phyloP scores from a whole-genome alignment of 345 rosid genomes.

The Pistacia atlantica region DNA sequence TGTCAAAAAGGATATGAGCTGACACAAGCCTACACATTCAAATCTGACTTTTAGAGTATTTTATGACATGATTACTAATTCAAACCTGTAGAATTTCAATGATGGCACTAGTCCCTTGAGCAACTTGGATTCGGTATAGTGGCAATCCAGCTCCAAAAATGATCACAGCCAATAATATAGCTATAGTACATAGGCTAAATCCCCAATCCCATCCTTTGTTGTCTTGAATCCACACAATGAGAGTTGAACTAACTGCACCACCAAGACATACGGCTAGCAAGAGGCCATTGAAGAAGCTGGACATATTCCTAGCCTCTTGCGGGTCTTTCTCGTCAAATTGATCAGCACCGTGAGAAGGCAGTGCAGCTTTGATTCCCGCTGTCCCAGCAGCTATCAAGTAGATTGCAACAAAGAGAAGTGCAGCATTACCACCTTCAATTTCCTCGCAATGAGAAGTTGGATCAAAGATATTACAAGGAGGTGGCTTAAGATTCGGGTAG shows the following conservation, averaged over 20 bases:
- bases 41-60: background rate
- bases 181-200: conserved; percentile 33
- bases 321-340: conserved; percentile 59
- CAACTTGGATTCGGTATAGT: conserved; percentile 40
- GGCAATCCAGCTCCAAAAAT: conserved; percentile 45
- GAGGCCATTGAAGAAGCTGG: conserved; percentile 57
- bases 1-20: conserved; percentile 6
- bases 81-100: conserved; percentile 53
- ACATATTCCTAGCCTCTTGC: conserved; percentile 45
- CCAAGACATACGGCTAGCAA: conserved; percentile 44
- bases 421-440: conserved; percentile 34
- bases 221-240: conserved; percentile 58
- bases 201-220: conserved; percentile 66
- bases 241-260: conserved; percentile 45
- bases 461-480: conserved; percentile 42
- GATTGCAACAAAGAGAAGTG: conserved; percentile 43
- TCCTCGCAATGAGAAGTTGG: conserved; percentile 41
- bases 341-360: conserved; percentile 64
- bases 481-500: conserved; percentile 44
- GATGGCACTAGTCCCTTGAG: conserved; percentile 41
- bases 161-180: conserved; percentile 36
- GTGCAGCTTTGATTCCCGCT: conserved; percentile 52
- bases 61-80: background rate
- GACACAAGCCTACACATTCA: too few species aligned
- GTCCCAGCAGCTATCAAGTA: conserved; percentile 54